Percentiles rank a stretch among this genome's conserved stretches.
These are phyloP conservation scores for Leccinum broughii DNA, from an alignment of 768 basidiomycete genomes.

Conservation along the genomic window DNA sequence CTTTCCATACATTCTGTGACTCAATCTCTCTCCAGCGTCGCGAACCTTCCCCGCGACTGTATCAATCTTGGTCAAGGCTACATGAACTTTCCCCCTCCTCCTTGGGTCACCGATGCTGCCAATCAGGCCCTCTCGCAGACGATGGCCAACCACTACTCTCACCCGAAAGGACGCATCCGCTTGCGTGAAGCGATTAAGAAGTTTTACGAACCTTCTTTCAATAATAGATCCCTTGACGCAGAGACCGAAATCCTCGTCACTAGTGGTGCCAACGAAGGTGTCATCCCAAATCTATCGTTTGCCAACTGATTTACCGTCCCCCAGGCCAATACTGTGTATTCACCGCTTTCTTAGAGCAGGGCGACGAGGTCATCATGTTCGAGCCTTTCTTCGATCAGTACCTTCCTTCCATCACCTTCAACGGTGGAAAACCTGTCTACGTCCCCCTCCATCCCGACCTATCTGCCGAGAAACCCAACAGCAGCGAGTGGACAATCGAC, in stretches of 20 bases:
- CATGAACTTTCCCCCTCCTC: constrained; percentile 89
- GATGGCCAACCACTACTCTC: constrained; percentile 82
- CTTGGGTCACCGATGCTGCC: constrained; percentile 77
- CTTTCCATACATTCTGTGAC: not conserved
- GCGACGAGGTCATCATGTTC: constrained; percentile 98
- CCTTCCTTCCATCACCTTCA: constrained; percentile 89
- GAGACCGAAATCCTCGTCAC: constrained; percentile 92
- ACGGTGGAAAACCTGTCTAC: constrained; percentile 89
- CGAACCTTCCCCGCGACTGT: constrained; percentile 85
- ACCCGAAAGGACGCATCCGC: constrained; percentile 85
- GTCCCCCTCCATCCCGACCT: constrained; percentile 93
- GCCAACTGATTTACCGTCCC: constrained; percentile 4
- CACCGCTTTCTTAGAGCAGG: constrained; percentile 85
- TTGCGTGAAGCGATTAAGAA: constrained; percentile 84
- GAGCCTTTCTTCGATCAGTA: constrained; percentile 99
- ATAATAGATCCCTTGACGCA: constrained; percentile 70
- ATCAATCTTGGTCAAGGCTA: constrained; percentile 96
- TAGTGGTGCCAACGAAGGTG: constrained; percentile 97
- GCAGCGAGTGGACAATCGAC: constrained; percentile 86
- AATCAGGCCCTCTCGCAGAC: constrained; percentile 63
- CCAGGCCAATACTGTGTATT: constrained; percentile 90
- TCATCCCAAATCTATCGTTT: constrained; percentile 3
- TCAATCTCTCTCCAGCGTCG: constrained; percentile 51
- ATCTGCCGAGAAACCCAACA: constrained; percentile 48
- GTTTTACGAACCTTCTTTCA: constrained; percentile 69